Evolutionary conservation across 768 basidiomycete genomes (phyloP).

Genomic region (Auricularia cornea): DNA sequence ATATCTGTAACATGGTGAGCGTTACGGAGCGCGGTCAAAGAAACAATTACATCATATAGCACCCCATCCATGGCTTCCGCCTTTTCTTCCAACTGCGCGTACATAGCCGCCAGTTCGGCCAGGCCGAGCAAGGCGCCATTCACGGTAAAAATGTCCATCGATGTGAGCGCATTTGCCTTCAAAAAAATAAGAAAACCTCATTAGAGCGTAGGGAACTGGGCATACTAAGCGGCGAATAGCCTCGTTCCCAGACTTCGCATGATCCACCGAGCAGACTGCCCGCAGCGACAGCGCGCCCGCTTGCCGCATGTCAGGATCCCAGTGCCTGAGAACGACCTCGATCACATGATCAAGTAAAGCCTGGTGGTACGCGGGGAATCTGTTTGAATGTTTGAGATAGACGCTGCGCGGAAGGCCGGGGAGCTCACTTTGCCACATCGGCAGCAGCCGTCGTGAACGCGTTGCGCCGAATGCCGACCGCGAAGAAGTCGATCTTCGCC

Average conservation of each 20-base stretch:
- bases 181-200: constrained; percentile 1
- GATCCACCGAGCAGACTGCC: constrained; percentile 54
- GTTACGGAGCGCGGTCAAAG: not conserved
- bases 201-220: constrained; percentile 7
- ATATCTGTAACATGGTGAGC: constrained; percentile 41
- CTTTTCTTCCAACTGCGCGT: not conserved
- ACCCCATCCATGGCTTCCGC: not conserved
- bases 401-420: constrained; percentile 1
- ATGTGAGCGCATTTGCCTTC: constrained; percentile 31
- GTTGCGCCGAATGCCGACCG: constrained; percentile 76
- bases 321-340: constrained; percentile 71
- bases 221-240: constrained; percentile 48
- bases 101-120: constrained; percentile 49
- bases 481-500: constrained; percentile 89
- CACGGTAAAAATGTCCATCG: constrained; percentile 58
- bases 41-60: not conserved
- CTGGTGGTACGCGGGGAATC: constrained; percentile 68
- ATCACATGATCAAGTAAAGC: constrained; percentile 66
- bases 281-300: constrained; percentile 70
- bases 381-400: constrained; percentile 23
- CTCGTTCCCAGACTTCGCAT: constrained; percentile 41
- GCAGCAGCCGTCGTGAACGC: constrained; percentile 82
- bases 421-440: constrained; percentile 65
- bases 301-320: constrained; percentile 76
- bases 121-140: constrained; percentile 79